Percentiles rank a stretch among this genome's conserved stretches.
Evolutionary conservation across 2,329 filamentous ascomycete species (phyloP).

Genomic region (Rutstroemia sp.): DNA sequence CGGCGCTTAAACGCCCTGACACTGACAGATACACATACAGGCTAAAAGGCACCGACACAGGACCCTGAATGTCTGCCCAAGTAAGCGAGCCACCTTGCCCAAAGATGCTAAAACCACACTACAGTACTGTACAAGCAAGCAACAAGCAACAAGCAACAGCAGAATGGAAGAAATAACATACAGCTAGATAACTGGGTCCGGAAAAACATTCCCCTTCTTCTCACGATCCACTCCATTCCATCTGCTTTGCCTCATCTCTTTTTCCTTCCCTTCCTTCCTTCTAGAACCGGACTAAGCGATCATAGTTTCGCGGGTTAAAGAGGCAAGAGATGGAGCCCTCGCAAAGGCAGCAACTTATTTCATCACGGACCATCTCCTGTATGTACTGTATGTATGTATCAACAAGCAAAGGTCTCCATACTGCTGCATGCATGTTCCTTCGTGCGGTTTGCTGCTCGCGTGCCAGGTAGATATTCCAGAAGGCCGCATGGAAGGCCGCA

Average conservation of each 20-base stretch:
- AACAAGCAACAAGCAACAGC: too few species aligned
- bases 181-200: too few species aligned
- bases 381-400: neutral
- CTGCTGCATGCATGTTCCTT: slow-evolving; percentile 2
- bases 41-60: too few species aligned
- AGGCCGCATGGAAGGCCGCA: slow-evolving; percentile 5
- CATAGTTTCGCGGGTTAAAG: too few species aligned
- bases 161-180: too few species aligned
- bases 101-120: neutral
- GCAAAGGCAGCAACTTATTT: neutral
- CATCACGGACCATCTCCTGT: neutral
- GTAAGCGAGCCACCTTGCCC: neutral
- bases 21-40: too few species aligned
- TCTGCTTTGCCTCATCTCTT: neutral
- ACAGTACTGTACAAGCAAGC: too few species aligned
- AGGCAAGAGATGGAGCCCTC: too few species aligned
- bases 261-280: slow-evolving; percentile 1
- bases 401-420: neutral
- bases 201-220: too few species aligned
- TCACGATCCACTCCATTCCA: neutral
- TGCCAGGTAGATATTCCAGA: neutral
- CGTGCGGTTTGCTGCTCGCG: neutral
- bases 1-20: neutral
- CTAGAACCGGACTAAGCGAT: neutral
- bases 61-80: too few species aligned